A percentile compares a stretch with the other conserved stretches of the same genome.
These are phyloP conservation scores for Schwanniomyces vanrijiae DNA, from an alignment of 805 yeast species.

Conservation along the genomic window DNA sequence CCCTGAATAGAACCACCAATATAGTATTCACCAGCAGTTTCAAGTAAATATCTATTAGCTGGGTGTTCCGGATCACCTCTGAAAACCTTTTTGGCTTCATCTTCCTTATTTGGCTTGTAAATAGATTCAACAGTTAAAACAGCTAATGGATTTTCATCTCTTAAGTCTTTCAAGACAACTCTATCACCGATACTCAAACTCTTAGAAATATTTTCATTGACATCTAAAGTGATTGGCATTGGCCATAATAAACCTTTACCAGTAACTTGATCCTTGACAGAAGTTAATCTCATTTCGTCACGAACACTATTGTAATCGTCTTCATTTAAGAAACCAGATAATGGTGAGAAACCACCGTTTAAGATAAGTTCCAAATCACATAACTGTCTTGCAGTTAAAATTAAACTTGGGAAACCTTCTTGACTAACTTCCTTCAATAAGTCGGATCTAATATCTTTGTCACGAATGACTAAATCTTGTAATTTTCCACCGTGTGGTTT, in stretches of 20 bases:
- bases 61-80: slow-evolving; percentile 98
- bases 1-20: slow-evolving; percentile 90
- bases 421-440: slow-evolving; percentile 59
- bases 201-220: slow-evolving; percentile 47
- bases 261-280: slow-evolving; percentile 28
- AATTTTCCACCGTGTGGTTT: slow-evolving; percentile 91
- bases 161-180: slow-evolving; percentile 74
- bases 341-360: slow-evolving; percentile 92
- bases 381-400: slow-evolving; percentile 80
- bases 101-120: slow-evolving; percentile 75
- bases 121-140: slow-evolving; percentile 77
- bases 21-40: slow-evolving; percentile 78
- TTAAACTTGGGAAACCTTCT: slow-evolving; percentile 40
- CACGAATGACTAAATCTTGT: slow-evolving; percentile 84
- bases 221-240: slow-evolving; percentile 89
- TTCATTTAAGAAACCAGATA: slow-evolving; percentile 64
- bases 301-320: slow-evolving; percentile 71
- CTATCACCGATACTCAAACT: slow-evolving; percentile 55
- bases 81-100: slow-evolving; percentile 83
- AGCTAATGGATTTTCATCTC: slow-evolving; percentile 78
- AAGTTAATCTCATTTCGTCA: slow-evolving; percentile 64
- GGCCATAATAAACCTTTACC: slow-evolving; percentile 79
- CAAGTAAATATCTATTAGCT: slow-evolving; percentile 71
- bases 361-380: slow-evolving; percentile 91
- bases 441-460: slow-evolving; percentile 55